Evolutionary conservation across 1,284 basidiomycete genomes (phyloP), one percentile per base, ranked within the genome.

Genomic region (Tetrapyrgos nigripes): DNA sequence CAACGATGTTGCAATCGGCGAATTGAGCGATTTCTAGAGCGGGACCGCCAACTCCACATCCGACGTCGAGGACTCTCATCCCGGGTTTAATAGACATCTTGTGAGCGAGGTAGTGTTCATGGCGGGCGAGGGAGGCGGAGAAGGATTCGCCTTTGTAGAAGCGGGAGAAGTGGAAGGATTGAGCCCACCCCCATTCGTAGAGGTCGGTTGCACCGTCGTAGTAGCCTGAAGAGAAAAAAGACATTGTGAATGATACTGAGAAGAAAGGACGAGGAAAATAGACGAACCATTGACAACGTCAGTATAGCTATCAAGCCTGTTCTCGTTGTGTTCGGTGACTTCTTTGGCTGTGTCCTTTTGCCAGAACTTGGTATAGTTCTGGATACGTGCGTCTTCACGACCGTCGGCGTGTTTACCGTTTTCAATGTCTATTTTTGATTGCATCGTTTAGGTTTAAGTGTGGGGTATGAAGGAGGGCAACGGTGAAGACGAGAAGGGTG

Each of bases 101-200:
- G 5, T 88, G 80, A 11, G 96, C 89, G 63, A 99, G 93, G 80
- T 97, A 99, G 79, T 99, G 97, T 79, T 99, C 97, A 73, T 99
- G 97, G 55, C 97, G 91, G 17, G 97, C 96, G 58, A 99, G 84
- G 55, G 92, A 87, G 5, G 85, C 85, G 45, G 79, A 71, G 71
- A 99, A 98, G 1, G 88, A 86, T 76, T 99, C 97, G 64, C 97
- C 97, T 76, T 91, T 92, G 87, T 93, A 96, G 83, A 97, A 99
- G 43, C 97, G 94, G 57, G 94, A 97, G 77, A 99, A 99, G 80
- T 99, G 97, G 87, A 99, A 99, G 48, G 92, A 96, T 60, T 89
- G 82, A 6, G 85, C 86, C 95, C 94, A 97, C 57, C 94, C 96
- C 72, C 95, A 98, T 78, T 99, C 97, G 82, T 98, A 99, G 57